Conservation (phyloP, 352 stramenopile species). For the Phytophthora citrophthora region DNA sequence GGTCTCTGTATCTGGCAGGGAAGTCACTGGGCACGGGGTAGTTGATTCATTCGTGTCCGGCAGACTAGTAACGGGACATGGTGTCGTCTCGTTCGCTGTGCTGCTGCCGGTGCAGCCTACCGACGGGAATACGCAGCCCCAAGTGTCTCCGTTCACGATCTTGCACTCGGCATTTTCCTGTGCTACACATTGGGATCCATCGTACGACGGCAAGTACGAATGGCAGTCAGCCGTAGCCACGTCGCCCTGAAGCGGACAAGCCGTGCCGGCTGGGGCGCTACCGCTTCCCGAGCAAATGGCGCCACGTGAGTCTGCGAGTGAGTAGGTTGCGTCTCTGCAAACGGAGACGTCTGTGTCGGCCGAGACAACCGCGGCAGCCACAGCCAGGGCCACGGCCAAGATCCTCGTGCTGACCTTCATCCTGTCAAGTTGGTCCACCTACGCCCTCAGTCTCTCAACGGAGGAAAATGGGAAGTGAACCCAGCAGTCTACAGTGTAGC, state of each 20-base stretch:
- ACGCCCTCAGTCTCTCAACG: constrained; percentile 15
- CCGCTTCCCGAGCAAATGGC: constrained; percentile 58
- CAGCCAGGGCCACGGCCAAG: constrained; percentile 27
- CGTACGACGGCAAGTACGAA: constrained; percentile 49
- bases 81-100: constrained; percentile 11
- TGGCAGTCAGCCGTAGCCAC: constrained; percentile 49
- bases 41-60: constrained; percentile 13
- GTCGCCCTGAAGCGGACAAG: constrained; percentile 58
- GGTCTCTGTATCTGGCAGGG: constrained; percentile 11
- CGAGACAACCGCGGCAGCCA: constrained; percentile 20
- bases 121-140: constrained; percentile 46
- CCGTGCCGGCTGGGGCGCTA: constrained; percentile 40
- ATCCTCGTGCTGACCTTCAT: constrained; percentile 28
- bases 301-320: constrained; percentile 43
- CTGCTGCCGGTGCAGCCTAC: constrained; percentile 28
- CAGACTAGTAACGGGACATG: constrained; percentile 19
- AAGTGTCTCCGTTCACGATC: constrained; percentile 40
- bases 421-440: constrained; percentile 4
- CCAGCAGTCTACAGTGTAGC: neutral
- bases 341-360: constrained; percentile 43
- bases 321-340: constrained; percentile 54
- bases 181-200: constrained; percentile 42
- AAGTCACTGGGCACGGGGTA: constrained; percentile 17
- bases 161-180: constrained; percentile 49
- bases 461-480: constrained; percentile 23